Evolutionary conservation across 495 filamentous ascomycete species (phyloP).

Genomic region (Lasiosphaeria hispida): DNA sequence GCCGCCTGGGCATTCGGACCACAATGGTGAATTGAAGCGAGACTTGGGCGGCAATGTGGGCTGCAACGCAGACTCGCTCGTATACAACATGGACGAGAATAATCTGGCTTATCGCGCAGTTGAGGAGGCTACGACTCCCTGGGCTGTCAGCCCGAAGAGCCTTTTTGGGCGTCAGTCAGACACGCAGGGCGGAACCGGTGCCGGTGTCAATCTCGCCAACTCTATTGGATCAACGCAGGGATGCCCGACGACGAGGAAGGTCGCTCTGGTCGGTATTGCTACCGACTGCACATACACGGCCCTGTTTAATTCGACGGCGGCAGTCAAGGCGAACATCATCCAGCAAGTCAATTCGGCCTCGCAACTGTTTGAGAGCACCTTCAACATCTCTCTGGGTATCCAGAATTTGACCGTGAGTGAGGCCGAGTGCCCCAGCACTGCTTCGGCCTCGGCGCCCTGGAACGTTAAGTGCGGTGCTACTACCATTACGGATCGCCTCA

Average conservation of each 20-base stretch:
- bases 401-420: constrained; percentile 78
- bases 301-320: constrained; percentile 60
- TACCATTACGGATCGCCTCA: constrained; percentile 76
- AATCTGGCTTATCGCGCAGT: constrained; percentile 60
- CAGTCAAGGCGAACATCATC: constrained; percentile 70
- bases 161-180: constrained; percentile 49
- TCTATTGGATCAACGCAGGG: constrained; percentile 81
- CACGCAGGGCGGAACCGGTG: constrained; percentile 69
- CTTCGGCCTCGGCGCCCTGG: constrained; percentile 68
- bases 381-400: constrained; percentile 91
- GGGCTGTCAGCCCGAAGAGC: constrained; percentile 28
- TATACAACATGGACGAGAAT: constrained; percentile 65
- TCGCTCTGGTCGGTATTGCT: constrained; percentile 87
- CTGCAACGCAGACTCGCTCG: constrained; percentile 65
- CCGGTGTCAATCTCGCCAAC: constrained; percentile 73
- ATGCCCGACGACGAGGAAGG: constrained; percentile 82
- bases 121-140: constrained; percentile 26
- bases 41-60: constrained; percentile 32
- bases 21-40: constrained; percentile 37
- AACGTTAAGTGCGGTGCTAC: constrained; percentile 67
- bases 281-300: constrained; percentile 86
- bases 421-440: constrained; percentile 61
- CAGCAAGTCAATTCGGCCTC: constrained; percentile 83
- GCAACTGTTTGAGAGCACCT: constrained; percentile 78
- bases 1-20: constrained; percentile 18